Base-by-base conservation (phyloP, 2,329 filamentous ascomycete species). In the Paramyrothecium roridum region DNA sequence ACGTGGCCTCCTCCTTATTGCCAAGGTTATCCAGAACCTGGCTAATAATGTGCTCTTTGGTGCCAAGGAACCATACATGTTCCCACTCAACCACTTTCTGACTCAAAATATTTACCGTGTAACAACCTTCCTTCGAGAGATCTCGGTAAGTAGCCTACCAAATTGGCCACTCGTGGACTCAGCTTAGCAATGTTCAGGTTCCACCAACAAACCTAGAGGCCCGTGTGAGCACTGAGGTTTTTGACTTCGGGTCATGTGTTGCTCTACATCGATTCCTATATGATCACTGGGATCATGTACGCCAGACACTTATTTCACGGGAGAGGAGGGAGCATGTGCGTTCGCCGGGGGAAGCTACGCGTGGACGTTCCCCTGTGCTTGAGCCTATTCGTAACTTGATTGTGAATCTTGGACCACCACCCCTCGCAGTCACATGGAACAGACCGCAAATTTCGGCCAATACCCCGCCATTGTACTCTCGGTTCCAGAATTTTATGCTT, bases 401-500 rank as follows among this genome's bases (percentile, higher is more conserved):
- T 61, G 80, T 82, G 13, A 87, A 86, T 54, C 76, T 89, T 21
- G 86, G 86, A 0, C 85, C 86, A 12, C 86, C 86, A 19, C 85
- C 85, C 2, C 74, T 89, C 59, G 85, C 86, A 48, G 83, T 89
- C 8, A 87, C 85, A 1, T 88, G 86, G 84, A 89, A 88, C 59
- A 76, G 85, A 51, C 86, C 86, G 11, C 80, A 82, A 51, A 83
- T 89, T n/a, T 82, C 83, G 1, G 69, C 78, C 23, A 89, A 88
- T 59, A 82, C 72, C 19, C 85, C 86, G 4, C 82, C 84, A 1
- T 74, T 82, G 8, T 89, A 89, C 66, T 88, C 85, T 2, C 77
- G 85, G 22, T 89, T 89, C 60, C 86, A 89, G 60, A 84, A 88
- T 60, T 89, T 89, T 63, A 89, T 89, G 86, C 77, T 89, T 48